Conservation (phyloP, 768 basidiomycete genomes). For the Mycena rosella region DNA sequence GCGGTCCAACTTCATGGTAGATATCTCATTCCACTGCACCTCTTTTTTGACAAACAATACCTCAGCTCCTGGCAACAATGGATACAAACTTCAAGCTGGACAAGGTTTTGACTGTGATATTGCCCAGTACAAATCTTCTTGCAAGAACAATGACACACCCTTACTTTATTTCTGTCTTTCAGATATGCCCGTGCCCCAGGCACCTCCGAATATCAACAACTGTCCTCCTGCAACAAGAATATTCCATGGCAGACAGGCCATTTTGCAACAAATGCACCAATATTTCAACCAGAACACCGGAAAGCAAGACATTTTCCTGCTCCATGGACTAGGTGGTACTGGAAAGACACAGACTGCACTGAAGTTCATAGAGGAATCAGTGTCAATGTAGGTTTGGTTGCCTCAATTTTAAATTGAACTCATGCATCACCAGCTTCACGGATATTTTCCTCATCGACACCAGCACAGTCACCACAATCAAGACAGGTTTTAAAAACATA, state of each 20-base stretch:
- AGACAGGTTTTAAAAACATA: too few species aligned
- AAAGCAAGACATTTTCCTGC: not conserved
- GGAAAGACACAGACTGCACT: not conserved
- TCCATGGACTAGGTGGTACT: not conserved
- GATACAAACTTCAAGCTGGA: constrained; percentile 8
- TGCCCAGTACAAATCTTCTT: not conserved
- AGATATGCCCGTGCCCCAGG: too few species aligned
- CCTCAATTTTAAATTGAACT: too few species aligned
- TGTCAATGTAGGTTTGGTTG: too few species aligned
- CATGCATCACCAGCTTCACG: too few species aligned
- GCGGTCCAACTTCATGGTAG: not conserved
- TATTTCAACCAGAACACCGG: too few species aligned
- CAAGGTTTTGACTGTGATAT: not conserved
- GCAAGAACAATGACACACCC: not conserved
- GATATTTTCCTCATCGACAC: too few species aligned
- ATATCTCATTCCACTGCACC: too few species aligned
- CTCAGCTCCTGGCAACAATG: not conserved
- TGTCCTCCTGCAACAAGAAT: too few species aligned
- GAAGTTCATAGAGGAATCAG: too few species aligned
- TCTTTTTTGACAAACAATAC: not conserved
- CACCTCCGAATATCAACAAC: too few species aligned
- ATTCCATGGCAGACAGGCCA: not conserved
- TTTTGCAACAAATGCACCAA: not conserved
- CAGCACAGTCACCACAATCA: too few species aligned
- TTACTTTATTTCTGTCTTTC: not conserved